phyloP scores from a whole-genome alignment of 2,329 filamentous ascomycete species.

The Trichoderma sp. region DNA sequence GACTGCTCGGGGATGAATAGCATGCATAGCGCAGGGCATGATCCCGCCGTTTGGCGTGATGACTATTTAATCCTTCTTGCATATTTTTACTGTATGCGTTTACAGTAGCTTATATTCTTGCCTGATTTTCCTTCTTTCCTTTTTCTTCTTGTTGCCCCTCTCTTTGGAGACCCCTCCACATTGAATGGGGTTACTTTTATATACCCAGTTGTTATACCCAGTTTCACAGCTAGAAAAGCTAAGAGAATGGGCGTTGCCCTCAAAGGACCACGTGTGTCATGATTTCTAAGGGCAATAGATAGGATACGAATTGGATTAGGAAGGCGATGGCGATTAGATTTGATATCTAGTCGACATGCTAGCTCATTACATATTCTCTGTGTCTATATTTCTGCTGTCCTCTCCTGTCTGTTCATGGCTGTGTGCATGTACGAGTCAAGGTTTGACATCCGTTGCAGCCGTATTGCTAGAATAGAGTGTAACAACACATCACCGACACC shows the following conservation, averaged over 20 bases:
- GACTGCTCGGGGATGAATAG: constrained; percentile 33
- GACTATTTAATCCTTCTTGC: neutral
- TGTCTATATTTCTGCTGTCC: neutral
- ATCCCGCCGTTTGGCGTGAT: neutral
- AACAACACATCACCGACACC: neutral
- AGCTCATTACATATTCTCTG: neutral
- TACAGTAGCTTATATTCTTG: neutral
- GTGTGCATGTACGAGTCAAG: neutral
- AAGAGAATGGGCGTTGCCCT: neutral
- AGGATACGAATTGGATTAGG: constrained; percentile 1
- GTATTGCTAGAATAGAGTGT: neutral
- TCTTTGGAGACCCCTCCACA: neutral
- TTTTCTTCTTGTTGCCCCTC: neutral
- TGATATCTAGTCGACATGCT: neutral
- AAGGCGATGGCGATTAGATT: neutral
- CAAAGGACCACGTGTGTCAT: neutral
- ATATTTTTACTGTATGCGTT: neutral
- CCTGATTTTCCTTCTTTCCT: neutral
- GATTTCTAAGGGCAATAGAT: neutral
- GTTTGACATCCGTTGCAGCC: neutral
- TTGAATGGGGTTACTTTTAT: neutral
- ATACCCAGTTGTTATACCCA: neutral
- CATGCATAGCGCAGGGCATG: neutral
- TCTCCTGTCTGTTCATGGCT: neutral
- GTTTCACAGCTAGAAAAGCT: neutral